Evolutionary conservation across 2,329 filamentous ascomycete genomes (phyloP), one percentile per base, ranked within the genome.

Genomic region (Westerdykella ornata): DNA sequence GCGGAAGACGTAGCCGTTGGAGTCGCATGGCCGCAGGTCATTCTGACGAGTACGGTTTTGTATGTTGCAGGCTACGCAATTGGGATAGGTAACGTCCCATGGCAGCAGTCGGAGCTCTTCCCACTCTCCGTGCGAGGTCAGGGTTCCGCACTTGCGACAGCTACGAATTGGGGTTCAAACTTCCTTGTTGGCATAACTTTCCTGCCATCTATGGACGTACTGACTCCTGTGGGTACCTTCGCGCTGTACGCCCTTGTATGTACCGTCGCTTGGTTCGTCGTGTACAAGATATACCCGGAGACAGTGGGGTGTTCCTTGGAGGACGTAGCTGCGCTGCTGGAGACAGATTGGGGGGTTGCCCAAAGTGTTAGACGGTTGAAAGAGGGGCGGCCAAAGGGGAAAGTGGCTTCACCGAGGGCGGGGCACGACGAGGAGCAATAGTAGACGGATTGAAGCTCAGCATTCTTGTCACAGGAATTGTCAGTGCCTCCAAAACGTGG

Each of bases 51-150:
- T 49, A 82, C 96, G 62, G 83, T 88, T 64, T 53, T 88, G 6
- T 96, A 94, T 64, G 88, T 94, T 2, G 84, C 86, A 7, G 75
- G 83, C 1, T 97, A 94, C 60, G 90, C 90, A 1, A 72, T 89
- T 1, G 90, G 90, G 2, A 74, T 97, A 2, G 90, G 90, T 7
- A 94, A 88, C 54, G 88, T 97, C 2, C 89, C 90, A 0, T 97
- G 90, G 90, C 90, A 95, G 75, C 89, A 95, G 68, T 87, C 83
- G 53, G 90, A 97, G 68, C 60, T 95, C 22, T 96, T 96, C 59
- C 85, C 88, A 1, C 72, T 89, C 36, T 74, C 75, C 20, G 84
- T 88, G 35, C 80, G 85, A 37, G 81, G 82, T 4, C 66, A 87
- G 1, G 86, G 85, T 19, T 85, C 82, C 43, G 81, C 81, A 0